Evolutionary conservation across 2,329 filamentous ascomycete species (phyloP).

Genomic region (Thermoascus crustaceus): DNA sequence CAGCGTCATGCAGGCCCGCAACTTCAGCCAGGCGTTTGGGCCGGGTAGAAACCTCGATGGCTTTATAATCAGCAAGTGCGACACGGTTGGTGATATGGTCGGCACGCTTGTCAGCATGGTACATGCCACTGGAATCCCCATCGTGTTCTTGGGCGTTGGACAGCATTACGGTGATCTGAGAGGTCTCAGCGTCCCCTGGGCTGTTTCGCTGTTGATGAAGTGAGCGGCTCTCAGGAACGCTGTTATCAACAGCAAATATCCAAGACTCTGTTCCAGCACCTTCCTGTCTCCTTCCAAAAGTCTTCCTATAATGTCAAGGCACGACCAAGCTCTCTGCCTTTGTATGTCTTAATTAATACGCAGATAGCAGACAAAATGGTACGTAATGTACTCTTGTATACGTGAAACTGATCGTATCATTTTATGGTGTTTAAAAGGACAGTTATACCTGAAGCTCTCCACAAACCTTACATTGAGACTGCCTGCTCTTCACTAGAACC

Average conservation of each 20-base stretch:
- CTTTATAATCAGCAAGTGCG: constrained; percentile 97
- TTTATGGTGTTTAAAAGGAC: no score
- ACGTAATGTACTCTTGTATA: no score
- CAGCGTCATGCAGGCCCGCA: constrained; percentile 87
- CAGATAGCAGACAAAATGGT: no score
- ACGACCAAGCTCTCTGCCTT: no score
- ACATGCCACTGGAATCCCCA: constrained; percentile 91
- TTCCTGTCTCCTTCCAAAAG: no score
- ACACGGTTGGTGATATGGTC: constrained; percentile 99
- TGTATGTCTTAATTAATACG: no score
- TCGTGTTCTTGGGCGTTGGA: constrained; percentile 76
- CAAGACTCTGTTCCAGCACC: no score
- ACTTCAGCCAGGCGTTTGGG: constrained; percentile 93
- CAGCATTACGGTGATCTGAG: constrained; percentile 61
- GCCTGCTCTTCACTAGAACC: no score
- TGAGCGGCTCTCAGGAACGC: constrained; percentile 17
- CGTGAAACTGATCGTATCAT: no score
- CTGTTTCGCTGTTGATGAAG: constrained; percentile 53
- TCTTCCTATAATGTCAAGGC: neutral
- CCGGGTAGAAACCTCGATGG: constrained; percentile 73
- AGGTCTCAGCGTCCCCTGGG: constrained; percentile 57
- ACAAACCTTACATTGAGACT: no score
- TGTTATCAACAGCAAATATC: no score
- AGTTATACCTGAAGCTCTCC: no score
- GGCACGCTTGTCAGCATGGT: constrained; percentile 94